Evolutionary conservation across 148 eudicot species (phyloP).

Genomic region (Euryodendron excelsum): DNA sequence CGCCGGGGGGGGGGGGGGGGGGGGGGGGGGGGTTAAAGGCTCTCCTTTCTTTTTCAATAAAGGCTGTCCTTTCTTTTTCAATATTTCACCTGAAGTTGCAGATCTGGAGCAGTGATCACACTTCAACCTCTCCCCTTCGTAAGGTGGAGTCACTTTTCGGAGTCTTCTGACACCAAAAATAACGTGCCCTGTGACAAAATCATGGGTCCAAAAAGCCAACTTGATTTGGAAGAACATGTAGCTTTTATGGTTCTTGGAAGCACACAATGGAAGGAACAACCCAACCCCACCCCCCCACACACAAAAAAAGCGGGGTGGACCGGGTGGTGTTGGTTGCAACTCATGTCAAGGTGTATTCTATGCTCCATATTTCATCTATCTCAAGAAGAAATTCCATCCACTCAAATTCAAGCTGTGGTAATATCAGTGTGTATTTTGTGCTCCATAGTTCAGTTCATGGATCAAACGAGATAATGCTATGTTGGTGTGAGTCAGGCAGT

Average conservation of each 20-base stretch:
- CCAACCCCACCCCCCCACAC: not conserved
- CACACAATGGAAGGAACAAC: not conserved
- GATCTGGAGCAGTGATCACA: not conserved
- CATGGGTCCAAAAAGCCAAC: not conserved
- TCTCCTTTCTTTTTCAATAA: no score
- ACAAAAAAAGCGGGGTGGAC: not conserved
- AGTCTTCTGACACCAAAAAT: not conserved
- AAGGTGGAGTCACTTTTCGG: not conserved
- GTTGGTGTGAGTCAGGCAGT: constrained; percentile 22
- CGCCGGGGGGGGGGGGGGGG: no score
- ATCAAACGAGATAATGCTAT: constrained; percentile 18
- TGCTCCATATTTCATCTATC: not conserved
- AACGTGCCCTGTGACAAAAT: not conserved
- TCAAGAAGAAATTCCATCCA: not conserved
- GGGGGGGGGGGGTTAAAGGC: no score
- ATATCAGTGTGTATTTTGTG: not conserved
- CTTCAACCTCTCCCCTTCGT: not conserved
- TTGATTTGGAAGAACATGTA: not conserved
- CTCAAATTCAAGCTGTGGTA: not conserved
- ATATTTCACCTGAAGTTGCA: not conserved
- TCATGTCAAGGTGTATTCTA: not conserved
- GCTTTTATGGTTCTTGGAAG: not conserved
- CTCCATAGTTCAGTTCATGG: not conserved
- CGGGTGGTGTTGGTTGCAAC: not conserved
- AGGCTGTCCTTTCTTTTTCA: no score